Percentiles rank a stretch among this genome's conserved stretches.
phyloP scores from a whole-genome alignment of 2,329 filamentous ascomycete genomes.

The Fusarium secorum region DNA sequence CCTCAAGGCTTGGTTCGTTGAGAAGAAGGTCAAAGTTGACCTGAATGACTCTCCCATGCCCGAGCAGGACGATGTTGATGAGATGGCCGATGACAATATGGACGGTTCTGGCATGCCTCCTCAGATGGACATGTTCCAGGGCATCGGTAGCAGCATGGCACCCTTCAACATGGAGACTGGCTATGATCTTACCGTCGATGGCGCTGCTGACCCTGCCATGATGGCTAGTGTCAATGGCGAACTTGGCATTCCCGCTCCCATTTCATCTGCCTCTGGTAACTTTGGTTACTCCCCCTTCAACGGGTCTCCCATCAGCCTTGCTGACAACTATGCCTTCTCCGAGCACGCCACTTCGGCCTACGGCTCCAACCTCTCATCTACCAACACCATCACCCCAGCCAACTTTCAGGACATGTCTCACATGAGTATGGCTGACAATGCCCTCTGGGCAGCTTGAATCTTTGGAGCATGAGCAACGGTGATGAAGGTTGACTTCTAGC shows the following conservation, averaged over 20 bases:
- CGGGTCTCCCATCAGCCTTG: slow-evolving; percentile 34
- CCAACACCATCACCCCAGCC: slow-evolving; percentile 42
- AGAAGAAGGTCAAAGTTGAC: slow-evolving; percentile 56
- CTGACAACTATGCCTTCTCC: slow-evolving; percentile 39
- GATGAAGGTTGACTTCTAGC: slow-evolving; percentile 18
- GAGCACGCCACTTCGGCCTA: slow-evolving; percentile 39
- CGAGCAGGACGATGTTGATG: slow-evolving; percentile 45
- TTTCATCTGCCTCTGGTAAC: slow-evolving; percentile 38
- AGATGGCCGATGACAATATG: slow-evolving; percentile 34
- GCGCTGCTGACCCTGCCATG: slow-evolving; percentile 22
- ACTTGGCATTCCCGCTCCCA: slow-evolving; percentile 33
- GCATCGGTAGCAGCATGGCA: slow-evolving; percentile 36
- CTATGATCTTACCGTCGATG: slow-evolving; percentile 37
- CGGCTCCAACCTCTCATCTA: slow-evolving; percentile 40
- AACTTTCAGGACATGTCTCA: slow-evolving; percentile 40
- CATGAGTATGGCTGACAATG: slow-evolving; percentile 30
- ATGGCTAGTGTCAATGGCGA: slow-evolving; percentile 32
- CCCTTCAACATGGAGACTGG: slow-evolving; percentile 32
- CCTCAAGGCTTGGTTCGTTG: slow-evolving; percentile 64
- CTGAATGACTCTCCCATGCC: slow-evolving; percentile 48
- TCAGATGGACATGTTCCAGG: slow-evolving; percentile 35
- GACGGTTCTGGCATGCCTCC: slow-evolving; percentile 25
- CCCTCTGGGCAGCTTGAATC: slow-evolving; percentile 32
- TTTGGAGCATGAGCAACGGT: slow-evolving; percentile 3
- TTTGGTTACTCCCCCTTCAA: slow-evolving; percentile 39